These are phyloP conservation scores for Ustilago cynodontis DNA, from an alignment of 1,284 basidiomycete genomes.

Conservation along the genomic window DNA sequence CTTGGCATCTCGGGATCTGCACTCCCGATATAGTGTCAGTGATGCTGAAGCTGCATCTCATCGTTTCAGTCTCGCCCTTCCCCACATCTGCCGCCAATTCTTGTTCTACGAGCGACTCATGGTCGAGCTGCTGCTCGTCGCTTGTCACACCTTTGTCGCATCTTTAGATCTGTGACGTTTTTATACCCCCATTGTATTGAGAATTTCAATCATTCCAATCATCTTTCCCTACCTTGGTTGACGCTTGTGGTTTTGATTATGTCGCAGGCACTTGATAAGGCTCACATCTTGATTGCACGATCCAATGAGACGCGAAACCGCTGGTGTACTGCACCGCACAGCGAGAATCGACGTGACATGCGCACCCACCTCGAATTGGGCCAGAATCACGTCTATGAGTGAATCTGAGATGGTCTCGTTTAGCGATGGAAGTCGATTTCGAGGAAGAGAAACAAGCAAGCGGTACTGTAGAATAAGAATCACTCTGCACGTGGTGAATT, in stretches of 20 bases:
- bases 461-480: neutral
- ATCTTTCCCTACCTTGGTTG: neutral
- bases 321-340: too few species aligned
- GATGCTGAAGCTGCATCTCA: neutral
- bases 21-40: neutral
- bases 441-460: neutral
- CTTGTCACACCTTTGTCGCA: neutral
- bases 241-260: neutral
- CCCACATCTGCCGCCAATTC: neutral
- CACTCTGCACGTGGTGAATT: constrained; percentile 17
- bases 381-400: too few species aligned
- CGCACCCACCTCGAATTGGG: too few species aligned
- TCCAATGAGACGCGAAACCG: too few species aligned
- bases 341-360: too few species aligned
- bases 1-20: neutral
- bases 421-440: constrained; percentile 17
- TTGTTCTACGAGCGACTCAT: neutral
- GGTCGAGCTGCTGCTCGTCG: neutral
- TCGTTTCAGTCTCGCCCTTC: neutral
- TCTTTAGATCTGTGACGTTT: constrained; percentile 4
- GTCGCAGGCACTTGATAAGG: neutral
- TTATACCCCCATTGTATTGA: constrained; percentile 16
- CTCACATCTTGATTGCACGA: too few species aligned
- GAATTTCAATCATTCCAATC: neutral
- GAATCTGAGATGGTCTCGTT: neutral